A percentile compares a stretch with the other conserved stretches of the same genome.
These are phyloP conservation scores for Dictyostelium citrinum DNA, from an alignment of 78 protist species.

Conservation along the genomic window DNA sequence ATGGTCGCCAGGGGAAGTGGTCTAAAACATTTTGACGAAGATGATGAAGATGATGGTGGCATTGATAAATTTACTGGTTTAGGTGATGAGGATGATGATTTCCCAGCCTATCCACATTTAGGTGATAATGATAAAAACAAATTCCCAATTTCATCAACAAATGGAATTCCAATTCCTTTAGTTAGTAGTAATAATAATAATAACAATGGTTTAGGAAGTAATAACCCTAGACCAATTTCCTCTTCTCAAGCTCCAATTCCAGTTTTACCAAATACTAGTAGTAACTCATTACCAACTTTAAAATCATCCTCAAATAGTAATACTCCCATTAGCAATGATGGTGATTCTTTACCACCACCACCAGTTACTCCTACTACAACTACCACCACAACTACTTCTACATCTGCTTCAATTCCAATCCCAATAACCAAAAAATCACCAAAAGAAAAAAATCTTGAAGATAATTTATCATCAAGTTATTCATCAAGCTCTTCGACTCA, in stretches of 20 bases:
- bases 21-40: not conserved
- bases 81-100: not conserved
- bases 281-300: not conserved
- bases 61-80: not conserved
- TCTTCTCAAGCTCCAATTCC: not conserved
- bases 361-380: not conserved
- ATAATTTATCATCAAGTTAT: not conserved
- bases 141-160: not conserved
- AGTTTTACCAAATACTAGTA: not conserved
- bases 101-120: slow-evolving; percentile 7
- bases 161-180: not conserved
- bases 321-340: not conserved
- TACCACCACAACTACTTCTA: not conserved
- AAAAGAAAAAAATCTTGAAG: not conserved
- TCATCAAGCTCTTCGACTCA: not conserved
- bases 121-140: not conserved
- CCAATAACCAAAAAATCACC: not conserved
- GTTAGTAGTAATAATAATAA: not conserved
- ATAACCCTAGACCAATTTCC: not conserved
- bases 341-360: not conserved
- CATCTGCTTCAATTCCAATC: not conserved
- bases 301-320: not conserved
- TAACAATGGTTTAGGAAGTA: not conserved
- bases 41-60: not conserved
- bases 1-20: not conserved